Evolutionary conservation across 139 green algal genomes (phyloP), one percentile per base, ranked within the genome.

Genomic region (Choricystis sp.): DNA sequence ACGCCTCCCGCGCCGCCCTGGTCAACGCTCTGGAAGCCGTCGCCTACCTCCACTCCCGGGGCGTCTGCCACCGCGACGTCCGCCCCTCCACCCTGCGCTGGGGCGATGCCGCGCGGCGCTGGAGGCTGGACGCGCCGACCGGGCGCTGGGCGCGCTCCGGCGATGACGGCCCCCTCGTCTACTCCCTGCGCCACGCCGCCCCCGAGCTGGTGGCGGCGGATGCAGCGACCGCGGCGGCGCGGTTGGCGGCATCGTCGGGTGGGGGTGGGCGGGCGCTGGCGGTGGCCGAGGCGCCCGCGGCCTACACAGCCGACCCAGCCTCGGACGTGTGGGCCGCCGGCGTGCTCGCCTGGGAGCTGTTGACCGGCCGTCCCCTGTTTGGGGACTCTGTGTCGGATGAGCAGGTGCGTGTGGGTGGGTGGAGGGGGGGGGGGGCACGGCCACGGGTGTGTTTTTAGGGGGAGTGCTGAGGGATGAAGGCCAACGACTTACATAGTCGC

Each of bases 331-430:
- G 64, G 63, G 55, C 60, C 14, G 23, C 62, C 19, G 64, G 64
- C 23, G 56, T 61, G 24, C 22, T 63, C 2, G 64, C 64, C 26
- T 69, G 64, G 64, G 56, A 64, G 3, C 64, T 69, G 56, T 23
- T 69, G 28, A 69, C 64, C 4, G 64, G 64, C 22, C 31, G 29
- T 14, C 64, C 56, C 23, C 56, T 62, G 28, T 69, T 69, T 48
- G 64, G 31, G 23, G 61, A 30, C 61, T 40, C 30, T 31, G 31
- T 24, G n/a, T 59, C 40, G 1, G 61, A 66, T 19, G 16, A 66
- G 31, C 40, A 52, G 40, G n/a, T n/a, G n/a, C n/a, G n/a, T n/a
- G n/a, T n/a, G n/a, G n/a, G n/a, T n/a, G n/a, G n/a, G n/a, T n/a
- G n/a, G n/a, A n/a, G n/a, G n/a, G n/a, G n/a, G n/a, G n/a, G n/a